Evolutionary conservation across 2,329 filamentous ascomycete genomes (phyloP).

Genomic region (Ilyonectria mors-panacis): DNA sequence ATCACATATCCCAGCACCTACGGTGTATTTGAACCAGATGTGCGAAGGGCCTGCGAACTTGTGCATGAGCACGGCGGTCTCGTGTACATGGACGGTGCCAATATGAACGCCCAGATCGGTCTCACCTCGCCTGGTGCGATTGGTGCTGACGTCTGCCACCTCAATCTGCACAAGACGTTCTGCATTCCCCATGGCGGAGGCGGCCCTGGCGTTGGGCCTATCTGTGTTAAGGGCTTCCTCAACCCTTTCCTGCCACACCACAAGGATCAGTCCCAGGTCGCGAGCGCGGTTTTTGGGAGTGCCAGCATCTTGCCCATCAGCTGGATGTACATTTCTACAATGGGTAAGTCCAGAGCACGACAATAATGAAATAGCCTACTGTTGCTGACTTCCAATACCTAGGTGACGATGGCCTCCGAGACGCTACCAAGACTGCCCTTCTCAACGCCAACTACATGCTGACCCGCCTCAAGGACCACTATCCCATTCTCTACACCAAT

Average conservation of each 20-base stretch:
- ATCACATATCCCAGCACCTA: slow-evolving; percentile 96
- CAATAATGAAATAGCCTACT: neutral
- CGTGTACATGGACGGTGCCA: slow-evolving; percentile 98
- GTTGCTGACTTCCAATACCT: neutral
- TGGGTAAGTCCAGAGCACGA: neutral
- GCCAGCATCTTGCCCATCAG: neutral
- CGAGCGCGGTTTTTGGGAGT: neutral
- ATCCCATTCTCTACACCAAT: slow-evolving; percentile 95
- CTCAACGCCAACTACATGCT: slow-evolving; percentile 98
- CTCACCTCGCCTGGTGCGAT: slow-evolving; percentile 96
- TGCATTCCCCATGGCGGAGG: slow-evolving; percentile 97
- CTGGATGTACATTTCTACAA: neutral
- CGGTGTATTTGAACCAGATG: slow-evolving; percentile 91
- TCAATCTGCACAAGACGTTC: slow-evolving; percentile 99
- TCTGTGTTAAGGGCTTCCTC: neutral
- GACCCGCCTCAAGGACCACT: slow-evolving; percentile 86
- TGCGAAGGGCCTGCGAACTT: slow-evolving; percentile 87
- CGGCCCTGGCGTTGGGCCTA: slow-evolving; percentile 85
- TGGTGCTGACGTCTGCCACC: slow-evolving; percentile 95
- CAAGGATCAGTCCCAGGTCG: neutral
- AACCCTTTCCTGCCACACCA: neutral
- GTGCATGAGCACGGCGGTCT: slow-evolving; percentile 92
- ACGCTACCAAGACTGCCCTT: slow-evolving; percentile 92
- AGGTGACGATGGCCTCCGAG: slow-evolving; percentile 77
- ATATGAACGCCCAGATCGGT: slow-evolving; percentile 98